phyloP scores from a whole-genome alignment of 2,329 filamentous ascomycete species.

The Sporothrix euskadiensis region DNA sequence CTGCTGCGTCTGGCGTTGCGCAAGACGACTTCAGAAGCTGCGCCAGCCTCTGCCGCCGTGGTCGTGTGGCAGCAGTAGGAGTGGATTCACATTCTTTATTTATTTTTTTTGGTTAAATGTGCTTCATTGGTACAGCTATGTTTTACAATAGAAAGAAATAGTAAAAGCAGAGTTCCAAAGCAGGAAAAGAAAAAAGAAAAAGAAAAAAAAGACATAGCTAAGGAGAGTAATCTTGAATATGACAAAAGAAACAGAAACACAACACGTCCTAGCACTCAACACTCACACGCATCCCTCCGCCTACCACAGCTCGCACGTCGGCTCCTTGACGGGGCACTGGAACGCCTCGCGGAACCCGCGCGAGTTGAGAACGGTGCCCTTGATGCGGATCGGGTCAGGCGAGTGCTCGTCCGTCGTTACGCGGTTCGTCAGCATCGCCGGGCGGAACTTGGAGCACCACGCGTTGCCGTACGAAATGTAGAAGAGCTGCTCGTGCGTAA shows the following conservation, averaged over 20 bases:
- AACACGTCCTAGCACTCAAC: not conserved
- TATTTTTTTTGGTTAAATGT: not conserved
- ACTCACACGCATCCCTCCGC: not conserved
- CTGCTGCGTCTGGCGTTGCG: constrained; percentile 40
- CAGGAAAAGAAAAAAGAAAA: not conserved
- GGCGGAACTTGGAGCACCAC: constrained; percentile 67
- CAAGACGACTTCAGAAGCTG: constrained; percentile 27
- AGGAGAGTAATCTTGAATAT: not conserved
- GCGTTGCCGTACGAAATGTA: constrained; percentile 65
- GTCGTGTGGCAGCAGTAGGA: constrained; percentile 34
- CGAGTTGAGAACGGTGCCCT: constrained; percentile 67
- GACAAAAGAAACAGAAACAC: not conserved
- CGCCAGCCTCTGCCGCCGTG: constrained; percentile 34
- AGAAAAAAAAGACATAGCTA: not conserved
- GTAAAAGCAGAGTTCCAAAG: not conserved
- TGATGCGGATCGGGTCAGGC: constrained; percentile 61
- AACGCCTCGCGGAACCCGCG: constrained; percentile 68
- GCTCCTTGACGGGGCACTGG: constrained; percentile 63
- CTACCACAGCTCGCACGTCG: constrained; percentile 69
- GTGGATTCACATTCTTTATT: too few species aligned
- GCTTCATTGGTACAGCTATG: not conserved
- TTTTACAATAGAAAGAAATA: constrained; percentile 2
- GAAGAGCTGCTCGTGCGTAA: constrained; percentile 69
- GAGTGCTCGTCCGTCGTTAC: constrained; percentile 67
- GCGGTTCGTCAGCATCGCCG: constrained; percentile 56